Base-by-base conservation (phyloP, 495 filamentous ascomycete genomes). In the Margaritispora aquatica region DNA sequence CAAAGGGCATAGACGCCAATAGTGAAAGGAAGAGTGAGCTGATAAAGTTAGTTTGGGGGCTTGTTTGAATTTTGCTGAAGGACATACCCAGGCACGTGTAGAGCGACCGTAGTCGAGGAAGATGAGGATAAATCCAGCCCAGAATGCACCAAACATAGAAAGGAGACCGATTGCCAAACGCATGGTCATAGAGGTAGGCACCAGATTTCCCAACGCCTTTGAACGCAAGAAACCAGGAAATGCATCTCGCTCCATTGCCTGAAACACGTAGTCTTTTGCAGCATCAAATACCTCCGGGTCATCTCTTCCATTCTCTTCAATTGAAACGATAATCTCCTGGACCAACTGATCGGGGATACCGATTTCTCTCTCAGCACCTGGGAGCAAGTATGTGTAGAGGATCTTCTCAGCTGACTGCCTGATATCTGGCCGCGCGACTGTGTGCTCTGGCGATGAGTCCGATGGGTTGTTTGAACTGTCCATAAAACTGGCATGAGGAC, bases 181-280 rank as follows among this genome's bases (percentile, higher is more conserved):
- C 61, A 91, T 75, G 68, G 96, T 84, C 47, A 90, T 82, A 26
- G 89, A 94, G 20, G 92, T 80, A 3, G 92, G 94, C 21, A 97
- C 89, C 1, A 98, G 77, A 67, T 98, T 98, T 41, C 95, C 95
- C 15, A 98, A 80, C 7, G 92, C 94, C 75, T 97, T 97, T 66
- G 88, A 86, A 65, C 90, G 85, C 62, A 98, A 81, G 77, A 98
- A 98, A 22, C 92, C 92, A 2, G 94, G 94, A 73, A 96, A 98
- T 15, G 94, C 94, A 74, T 97, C 94, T 44, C 95, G 85, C 73
- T 99, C 94, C 95, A 99, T 99, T 2, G 94, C 94, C 69, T 97
- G 95, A 73, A 97, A 99, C 49, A 96, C 93, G 69, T 97, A 99
- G 74, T 99, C 95, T 73, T 97, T 97, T 24, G 94, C 94, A 1